Base-by-base conservation (phyloP, 345 rosid genomes). In the Ceriops tagal region DNA sequence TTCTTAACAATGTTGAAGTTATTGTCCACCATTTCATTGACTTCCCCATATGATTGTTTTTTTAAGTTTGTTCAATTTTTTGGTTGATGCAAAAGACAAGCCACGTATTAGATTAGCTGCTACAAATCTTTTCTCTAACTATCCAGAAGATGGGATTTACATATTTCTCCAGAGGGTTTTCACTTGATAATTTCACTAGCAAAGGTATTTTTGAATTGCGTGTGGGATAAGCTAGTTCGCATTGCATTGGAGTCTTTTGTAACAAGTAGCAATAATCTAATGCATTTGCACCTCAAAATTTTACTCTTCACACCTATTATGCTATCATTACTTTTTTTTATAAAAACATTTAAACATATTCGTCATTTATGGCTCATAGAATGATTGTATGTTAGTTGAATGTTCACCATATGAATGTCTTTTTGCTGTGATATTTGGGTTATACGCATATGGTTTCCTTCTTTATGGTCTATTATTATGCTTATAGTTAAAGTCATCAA, bases 101-200 rank as follows among this genome's bases (percentile, higher is more conserved):
- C 80, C 77, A 68, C 71, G 81, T 66, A 57, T 85, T 47, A 88
- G 92, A 84, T 71, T 91, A 72, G 92, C 92, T 77, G 92, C 96
- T 64, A 89, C 98, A 73, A 91, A 82, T 85, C 96, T 71, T 83
- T 93, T 74, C 86, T 93, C 64, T 85, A 62, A 67, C 92, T 93
- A 67, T 88, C 97, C 58, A 87, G 88, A 78, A 93, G 84, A 87
- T 93, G 93, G 97, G 95, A 93, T 90, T 80, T 89, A 62, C 86
- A 88, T 78, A 84, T 93, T 71, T 81, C 92, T 64, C 90, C 97
- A 24, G 83, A 83, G 67, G 64, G 85, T 56, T 93, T 91, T 62
- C 83, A 76, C 65, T 73, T 70, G 53, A 88, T 96, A 55, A 70
- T 91, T 64, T 73, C 80, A 80, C 77, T 84, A 67, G 86, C 86